Percentiles rank a stretch among this genome's conserved stretches.
phyloP scores from a whole-genome alignment of 768 basidiomycete genomes.

The Psilocybe subaeruginosa region DNA sequence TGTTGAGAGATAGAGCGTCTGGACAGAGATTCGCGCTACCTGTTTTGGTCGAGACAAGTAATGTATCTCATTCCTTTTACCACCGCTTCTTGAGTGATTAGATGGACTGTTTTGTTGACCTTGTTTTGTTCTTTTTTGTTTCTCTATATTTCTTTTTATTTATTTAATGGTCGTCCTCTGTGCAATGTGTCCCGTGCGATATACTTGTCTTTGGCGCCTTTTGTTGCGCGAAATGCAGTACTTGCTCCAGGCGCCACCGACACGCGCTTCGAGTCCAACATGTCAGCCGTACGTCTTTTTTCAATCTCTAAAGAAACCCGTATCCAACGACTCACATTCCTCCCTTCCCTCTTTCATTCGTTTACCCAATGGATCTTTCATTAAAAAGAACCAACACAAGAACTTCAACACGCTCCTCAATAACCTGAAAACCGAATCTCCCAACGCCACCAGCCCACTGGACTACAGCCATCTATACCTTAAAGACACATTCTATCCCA shows the following conservation, averaged over 20 bases:
- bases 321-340: background rate
- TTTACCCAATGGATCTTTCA: background rate
- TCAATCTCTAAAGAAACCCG: background rate
- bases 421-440: slow-evolving; percentile 63
- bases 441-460: slow-evolving; percentile 59
- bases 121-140: slow-evolving; percentile 5
- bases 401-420: slow-evolving; percentile 90
- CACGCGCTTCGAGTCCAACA: slow-evolving; percentile 88
- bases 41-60: slow-evolving; percentile 84
- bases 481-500: slow-evolving; percentile 78
- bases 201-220: background rate
- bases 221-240: slow-evolving; percentile 46
- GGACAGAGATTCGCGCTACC: slow-evolving; percentile 69
- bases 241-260: slow-evolving; percentile 63
- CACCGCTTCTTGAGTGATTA: background rate
- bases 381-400: slow-evolving; percentile 76
- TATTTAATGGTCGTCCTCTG: background rate
- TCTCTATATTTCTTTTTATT: background rate
- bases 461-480: slow-evolving; percentile 78
- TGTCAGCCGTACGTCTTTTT: slow-evolving; percentile 70
- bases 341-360: slow-evolving; percentile 8
- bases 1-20: slow-evolving; percentile 60
- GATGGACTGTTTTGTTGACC: background rate
- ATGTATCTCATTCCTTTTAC: slow-evolving; percentile 1
- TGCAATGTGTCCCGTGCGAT: background rate